phyloP scores from a whole-genome alignment of 129 eudicot genomes.

The Daucus carota region DNA sequence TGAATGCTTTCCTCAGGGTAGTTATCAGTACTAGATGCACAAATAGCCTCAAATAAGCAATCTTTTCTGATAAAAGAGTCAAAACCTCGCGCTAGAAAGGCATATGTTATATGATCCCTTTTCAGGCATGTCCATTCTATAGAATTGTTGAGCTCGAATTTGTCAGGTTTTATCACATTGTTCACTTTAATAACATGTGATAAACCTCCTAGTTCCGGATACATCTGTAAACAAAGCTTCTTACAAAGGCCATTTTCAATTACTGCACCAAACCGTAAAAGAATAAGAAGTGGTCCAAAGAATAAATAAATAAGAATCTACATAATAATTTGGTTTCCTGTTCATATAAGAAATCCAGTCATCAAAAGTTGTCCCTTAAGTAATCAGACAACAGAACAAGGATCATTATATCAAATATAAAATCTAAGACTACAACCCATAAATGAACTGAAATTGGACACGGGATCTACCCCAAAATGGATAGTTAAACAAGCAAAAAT shows the following conservation, averaged over 20 bases:
- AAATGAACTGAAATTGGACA: not conserved
- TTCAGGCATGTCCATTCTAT: conserved; percentile 25
- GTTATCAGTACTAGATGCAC: conserved; percentile 79
- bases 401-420: not conserved
- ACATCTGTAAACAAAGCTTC: conserved; percentile 48
- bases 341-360: not conserved
- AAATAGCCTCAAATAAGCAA: conserved; percentile 54
- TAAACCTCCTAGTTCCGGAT: conserved; percentile 43
- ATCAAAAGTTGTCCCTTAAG: not conserved
- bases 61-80: conserved; percentile 31
- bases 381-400: not conserved
- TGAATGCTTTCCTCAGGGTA: conserved; percentile 67
- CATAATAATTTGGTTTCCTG: not conserved
- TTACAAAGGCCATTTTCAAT: conserved; percentile 50
- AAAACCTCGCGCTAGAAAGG: conserved; percentile 44
- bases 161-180: conserved; percentile 25
- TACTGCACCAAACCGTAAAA: conserved; percentile 29
- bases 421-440: not conserved
- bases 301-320: not conserved
- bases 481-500: not conserved
- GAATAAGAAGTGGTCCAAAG: too few relatives aligned
- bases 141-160: conserved; percentile 12
- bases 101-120: conserved; percentile 48
- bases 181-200: conserved; percentile 34
- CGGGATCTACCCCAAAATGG: not conserved